Percentiles rank a stretch among this genome's conserved stretches.
phyloP scores from a whole-genome alignment of 164 flowering plant genomes.

The Tetracentron sinense region DNA sequence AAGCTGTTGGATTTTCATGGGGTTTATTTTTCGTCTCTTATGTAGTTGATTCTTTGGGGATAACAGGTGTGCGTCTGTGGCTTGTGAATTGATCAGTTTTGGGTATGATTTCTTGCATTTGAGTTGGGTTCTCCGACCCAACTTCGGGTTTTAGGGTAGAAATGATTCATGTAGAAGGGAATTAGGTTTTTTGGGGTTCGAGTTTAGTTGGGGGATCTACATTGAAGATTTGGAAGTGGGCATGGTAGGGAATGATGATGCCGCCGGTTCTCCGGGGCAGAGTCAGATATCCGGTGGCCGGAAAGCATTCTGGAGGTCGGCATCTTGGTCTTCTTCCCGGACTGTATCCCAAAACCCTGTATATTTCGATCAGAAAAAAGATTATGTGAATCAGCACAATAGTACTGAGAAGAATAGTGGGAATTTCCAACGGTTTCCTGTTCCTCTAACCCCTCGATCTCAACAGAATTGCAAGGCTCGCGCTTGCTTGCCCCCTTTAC shows the following conservation, averaged over 20 bases:
- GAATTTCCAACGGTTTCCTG: conserved; percentile 29
- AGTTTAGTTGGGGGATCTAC: too few species aligned
- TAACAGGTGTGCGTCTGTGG: too few species aligned
- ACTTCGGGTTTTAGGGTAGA: too few species aligned
- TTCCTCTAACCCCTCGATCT: conserved; percentile 52
- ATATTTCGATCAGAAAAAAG: conserved; percentile 35
- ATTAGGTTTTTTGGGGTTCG: too few species aligned
- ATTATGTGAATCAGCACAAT: conserved; percentile 26
- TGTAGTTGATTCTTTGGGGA: too few species aligned
- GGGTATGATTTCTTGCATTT: too few species aligned
- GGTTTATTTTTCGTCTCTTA: too few species aligned
- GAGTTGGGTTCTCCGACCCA: too few species aligned
- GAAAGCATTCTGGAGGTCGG: conserved; percentile 50
- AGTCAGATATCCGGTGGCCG: conserved; percentile 27
- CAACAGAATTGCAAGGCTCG: conserved; percentile 46
- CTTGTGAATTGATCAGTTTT: too few species aligned
- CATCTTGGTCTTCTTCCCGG: conserved; percentile 60
- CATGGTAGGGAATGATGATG: conserved; percentile 53
- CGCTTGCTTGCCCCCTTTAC: conserved; percentile 57
- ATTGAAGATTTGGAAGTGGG: too few species aligned
- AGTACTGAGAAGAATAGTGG: conserved; percentile 18
- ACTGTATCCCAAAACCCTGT: conserved; percentile 23
- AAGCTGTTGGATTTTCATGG: too few species aligned
- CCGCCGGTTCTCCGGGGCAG: conserved; percentile 21
- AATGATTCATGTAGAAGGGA: too few species aligned